Evolutionary conservation across 352 stramenopile species (phyloP), one percentile per base, ranked within the genome.

Genomic region (Aphanomyces euteiches): DNA sequence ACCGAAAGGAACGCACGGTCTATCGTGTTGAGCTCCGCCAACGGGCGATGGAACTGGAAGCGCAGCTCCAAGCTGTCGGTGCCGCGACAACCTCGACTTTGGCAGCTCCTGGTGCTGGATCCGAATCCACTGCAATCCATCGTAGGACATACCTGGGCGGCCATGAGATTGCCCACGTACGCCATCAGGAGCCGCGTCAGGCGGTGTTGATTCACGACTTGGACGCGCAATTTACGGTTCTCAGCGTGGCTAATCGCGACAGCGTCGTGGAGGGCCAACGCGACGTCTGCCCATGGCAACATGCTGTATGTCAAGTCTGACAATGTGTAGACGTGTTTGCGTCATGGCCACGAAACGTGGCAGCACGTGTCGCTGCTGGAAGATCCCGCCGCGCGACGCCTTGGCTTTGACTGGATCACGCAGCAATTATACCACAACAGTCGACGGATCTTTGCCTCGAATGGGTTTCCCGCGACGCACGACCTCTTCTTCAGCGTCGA

Each of bases 351-450:
- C 4, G 59, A 67, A 36, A 67, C 59, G 39, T 67, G 59, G 59
- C 59, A 67, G 19, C 59, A 67, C 19, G 59, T 67, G 17, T 67
- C 59, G 40, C 59, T 67, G 4, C 59, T 34, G 3, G 7, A 5
- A 4, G 17, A 8, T 4, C 39, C 39, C 40, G 5, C 4, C 4
- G 59, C 59, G 10, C 38, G 59, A 36, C 41, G 13, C 5, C 39
- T 40, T 4, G 59, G 59, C 4, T 38, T 67, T 17, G 59, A 67
- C 41, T 67, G 59, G 59, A 67, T 67, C 59, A 67, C 59, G 8
- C 8, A 13, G 39, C 59, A 67, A 34, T 28, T 67, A 13, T 67
- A 56, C 59, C 59, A 67, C 59, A 54, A 34, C 38, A 37, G 40
- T 5, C 12, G 39, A 19, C 34, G 34, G 5, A 28, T 67, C 17